phyloP scores from a whole-genome alignment of 805 yeast species.

The Cyberlindnera samutprakarnensis region DNA sequence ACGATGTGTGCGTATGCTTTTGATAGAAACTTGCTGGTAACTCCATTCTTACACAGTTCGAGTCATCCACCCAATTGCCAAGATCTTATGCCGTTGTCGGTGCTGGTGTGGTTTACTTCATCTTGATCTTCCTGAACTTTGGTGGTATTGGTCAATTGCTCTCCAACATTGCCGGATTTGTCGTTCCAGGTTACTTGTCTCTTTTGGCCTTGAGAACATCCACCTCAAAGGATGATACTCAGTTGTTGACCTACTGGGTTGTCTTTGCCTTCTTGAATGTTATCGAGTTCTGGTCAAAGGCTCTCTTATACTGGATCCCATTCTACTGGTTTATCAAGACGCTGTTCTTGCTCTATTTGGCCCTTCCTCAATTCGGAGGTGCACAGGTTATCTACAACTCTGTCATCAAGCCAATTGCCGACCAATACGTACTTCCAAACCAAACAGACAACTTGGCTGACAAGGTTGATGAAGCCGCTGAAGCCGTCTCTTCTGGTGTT shows the following conservation, averaged over 20 bases:
- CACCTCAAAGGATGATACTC: conserved; percentile 69
- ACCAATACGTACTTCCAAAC: conserved; percentile 24
- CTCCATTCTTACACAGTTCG: conserved; percentile 19
- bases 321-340: conserved; percentile 95
- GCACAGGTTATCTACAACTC: conserved; percentile 62
- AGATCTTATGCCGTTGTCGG: conserved; percentile 80
- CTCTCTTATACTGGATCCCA: conserved; percentile 92
- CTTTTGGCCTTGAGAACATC: conserved; percentile 74
- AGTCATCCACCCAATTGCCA: conserved; percentile 40
- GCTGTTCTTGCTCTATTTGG: conserved; percentile 75
- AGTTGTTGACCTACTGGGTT: conserved; percentile 94
- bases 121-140: conserved; percentile 77
- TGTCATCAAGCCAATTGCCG: conserved; percentile 60
- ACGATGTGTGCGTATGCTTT: no score
- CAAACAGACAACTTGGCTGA: conserved; percentile 21
- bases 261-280: conserved; percentile 91
- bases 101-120: conserved; percentile 55
- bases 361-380: conserved; percentile 84
- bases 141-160: conserved; percentile 95
- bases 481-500: conserved; percentile 21
- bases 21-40: conserved; percentile 15
- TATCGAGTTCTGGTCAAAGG: conserved; percentile 91
- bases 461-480: conserved; percentile 27
- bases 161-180: conserved; percentile 88
- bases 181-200: conserved; percentile 84